Evolutionary conservation across 805 yeast species (phyloP).

Genomic region (Zygoascus tannicola): DNA sequence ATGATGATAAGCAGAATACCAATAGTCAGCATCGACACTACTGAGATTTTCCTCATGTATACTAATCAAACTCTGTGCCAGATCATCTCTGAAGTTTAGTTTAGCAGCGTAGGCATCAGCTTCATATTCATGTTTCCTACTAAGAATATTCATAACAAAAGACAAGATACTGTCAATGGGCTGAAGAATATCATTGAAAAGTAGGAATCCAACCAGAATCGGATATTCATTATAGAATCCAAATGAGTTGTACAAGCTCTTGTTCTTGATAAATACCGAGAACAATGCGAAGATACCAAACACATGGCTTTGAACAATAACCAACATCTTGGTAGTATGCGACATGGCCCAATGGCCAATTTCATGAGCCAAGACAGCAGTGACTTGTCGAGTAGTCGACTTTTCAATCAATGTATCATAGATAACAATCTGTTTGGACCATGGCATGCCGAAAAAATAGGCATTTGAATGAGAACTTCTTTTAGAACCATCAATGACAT

Average conservation of each 20-base stretch:
- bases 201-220: constrained; percentile 65
- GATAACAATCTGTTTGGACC: constrained; percentile 92
- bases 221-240: constrained; percentile 68
- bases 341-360: constrained; percentile 95
- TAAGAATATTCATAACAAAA: constrained; percentile 57
- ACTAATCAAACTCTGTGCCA: constrained; percentile 63
- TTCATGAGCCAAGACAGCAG: constrained; percentile 96
- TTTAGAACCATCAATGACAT: constrained; percentile 93
- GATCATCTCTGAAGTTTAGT: constrained; percentile 59
- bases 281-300: constrained; percentile 62
- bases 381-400: constrained; percentile 66
- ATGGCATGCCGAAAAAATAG: constrained; percentile 90
- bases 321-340: constrained; percentile 72
- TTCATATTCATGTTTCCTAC: constrained; percentile 85
- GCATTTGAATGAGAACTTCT: constrained; percentile 97
- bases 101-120: constrained; percentile 82
- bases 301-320: constrained; percentile 54
- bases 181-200: constrained; percentile 67
- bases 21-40: constrained; percentile 81
- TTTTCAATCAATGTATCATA: constrained; percentile 85
- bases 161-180: constrained; percentile 67
- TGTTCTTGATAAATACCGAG: constrained; percentile 70
- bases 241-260: constrained; percentile 65
- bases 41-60: constrained; percentile 74
- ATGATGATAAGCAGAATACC: constrained; percentile 79